Percentiles rank a stretch among this genome's conserved stretches.
These are phyloP conservation scores for Eragrostis curvula DNA, from an alignment of 176 grass and related monocot genomes.

Conservation along the genomic window DNA sequence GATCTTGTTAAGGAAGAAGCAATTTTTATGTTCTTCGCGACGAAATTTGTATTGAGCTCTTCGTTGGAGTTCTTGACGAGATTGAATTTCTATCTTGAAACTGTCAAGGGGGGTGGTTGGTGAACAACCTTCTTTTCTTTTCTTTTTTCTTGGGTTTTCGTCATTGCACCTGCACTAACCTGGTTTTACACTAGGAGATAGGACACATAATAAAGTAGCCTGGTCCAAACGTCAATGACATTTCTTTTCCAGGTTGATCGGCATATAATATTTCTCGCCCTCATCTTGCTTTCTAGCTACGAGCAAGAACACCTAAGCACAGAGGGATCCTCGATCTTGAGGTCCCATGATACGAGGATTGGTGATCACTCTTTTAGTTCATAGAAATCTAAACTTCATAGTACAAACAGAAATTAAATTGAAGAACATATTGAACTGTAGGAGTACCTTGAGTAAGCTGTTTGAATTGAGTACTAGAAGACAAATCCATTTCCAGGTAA, in stretches of 20 bases:
- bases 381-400: background rate
- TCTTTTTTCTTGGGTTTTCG: too few species aligned
- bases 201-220: background rate
- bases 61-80: background rate
- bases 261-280: slow-evolving; percentile 59
- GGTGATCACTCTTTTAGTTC: background rate
- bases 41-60: background rate
- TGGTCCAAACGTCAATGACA: background rate
- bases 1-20: background rate
- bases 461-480: slow-evolving; percentile 69
- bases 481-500: slow-evolving; percentile 69
- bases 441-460: slow-evolving; percentile 75
- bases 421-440: slow-evolving; percentile 26
- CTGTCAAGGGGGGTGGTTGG: background rate
- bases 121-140: slow-evolving; percentile 3
- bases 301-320: slow-evolving; percentile 72
- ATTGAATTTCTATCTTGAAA: slow-evolving; percentile 5
- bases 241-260: slow-evolving; percentile 58
- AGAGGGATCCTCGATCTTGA: slow-evolving; percentile 77
- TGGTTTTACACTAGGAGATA: background rate
- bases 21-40: background rate
- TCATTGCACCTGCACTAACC: slow-evolving; percentile 12
- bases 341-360: slow-evolving; percentile 78
- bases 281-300: slow-evolving; percentile 67
- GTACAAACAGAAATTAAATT: slow-evolving; percentile 1